Percentiles rank a stretch among this genome's conserved stretches.
phyloP scores from a whole-genome alignment of 495 filamentous ascomycete species.

The Trichoderma reesei region DNA sequence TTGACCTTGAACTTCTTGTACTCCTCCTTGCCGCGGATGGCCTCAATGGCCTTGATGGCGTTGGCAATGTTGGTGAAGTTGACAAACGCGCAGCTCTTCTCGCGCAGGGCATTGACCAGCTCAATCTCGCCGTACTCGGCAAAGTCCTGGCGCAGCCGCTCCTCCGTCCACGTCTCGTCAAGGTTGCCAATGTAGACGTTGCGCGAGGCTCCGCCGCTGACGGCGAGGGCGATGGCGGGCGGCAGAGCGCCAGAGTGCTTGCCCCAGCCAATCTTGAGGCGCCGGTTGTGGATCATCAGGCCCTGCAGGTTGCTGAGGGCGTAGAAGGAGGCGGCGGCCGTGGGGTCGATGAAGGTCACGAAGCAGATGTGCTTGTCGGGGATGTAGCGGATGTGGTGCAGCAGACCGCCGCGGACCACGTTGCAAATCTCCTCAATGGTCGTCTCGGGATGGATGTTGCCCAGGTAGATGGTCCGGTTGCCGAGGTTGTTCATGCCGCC shows the following conservation, averaged over 20 bases:
- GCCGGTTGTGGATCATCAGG: slow-evolving; percentile 96
- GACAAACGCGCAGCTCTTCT: slow-evolving; percentile 99
- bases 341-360: slow-evolving; percentile 98
- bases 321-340: slow-evolving; percentile 95
- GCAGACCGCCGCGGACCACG: slow-evolving; percentile 81
- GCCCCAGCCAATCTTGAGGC: slow-evolving; percentile 97
- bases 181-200: slow-evolving; percentile 98
- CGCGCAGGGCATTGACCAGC: slow-evolving; percentile 87
- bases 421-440: slow-evolving; percentile 99
- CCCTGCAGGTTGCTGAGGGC: slow-evolving; percentile 94
- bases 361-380: slow-evolving; percentile 99
- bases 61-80: slow-evolving; percentile 99
- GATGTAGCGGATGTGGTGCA: slow-evolving; percentile 98
- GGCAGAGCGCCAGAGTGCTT: slow-evolving; percentile 97
- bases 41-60: slow-evolving; percentile 98
- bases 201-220: slow-evolving; percentile 88
- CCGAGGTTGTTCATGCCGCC: slow-evolving; percentile 95
- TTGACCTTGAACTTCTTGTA: slow-evolving; percentile 99
- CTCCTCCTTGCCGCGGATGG: slow-evolving; percentile 85
- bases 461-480: slow-evolving; percentile 94
- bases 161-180: slow-evolving; percentile 94
- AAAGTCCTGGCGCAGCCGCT: slow-evolving; percentile 91
- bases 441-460: slow-evolving; percentile 97
- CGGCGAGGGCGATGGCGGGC: slow-evolving; percentile 89
- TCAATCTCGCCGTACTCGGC: slow-evolving; percentile 98